A percentile compares a stretch with the other conserved stretches of the same genome.
phyloP scores from a whole-genome alignment of 1,139 yeast species.

The Chernovozyma aurita region DNA sequence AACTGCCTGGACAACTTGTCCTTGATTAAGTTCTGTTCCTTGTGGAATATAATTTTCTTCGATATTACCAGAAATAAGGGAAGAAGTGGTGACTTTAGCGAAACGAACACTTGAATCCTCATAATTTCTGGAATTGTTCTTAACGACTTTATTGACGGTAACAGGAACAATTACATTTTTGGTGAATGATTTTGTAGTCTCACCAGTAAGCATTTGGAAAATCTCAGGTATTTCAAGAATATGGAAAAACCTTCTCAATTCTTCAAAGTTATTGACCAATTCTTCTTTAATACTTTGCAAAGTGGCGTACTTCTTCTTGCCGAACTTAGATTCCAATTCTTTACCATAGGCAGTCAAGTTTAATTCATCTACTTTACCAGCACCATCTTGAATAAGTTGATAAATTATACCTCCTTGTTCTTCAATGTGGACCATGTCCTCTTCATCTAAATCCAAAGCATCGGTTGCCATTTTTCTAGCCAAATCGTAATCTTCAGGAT shows the following conservation, averaged over 20 bases:
- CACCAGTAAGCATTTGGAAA: slow-evolving; percentile 89
- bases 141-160: slow-evolving; percentile 53
- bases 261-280: slow-evolving; percentile 81
- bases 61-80: slow-evolving; percentile 71
- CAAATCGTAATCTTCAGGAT: slow-evolving; percentile 94
- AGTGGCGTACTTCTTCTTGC: slow-evolving; percentile 76
- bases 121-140: slow-evolving; percentile 27
- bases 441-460: slow-evolving; percentile 94
- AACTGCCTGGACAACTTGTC: slow-evolving; percentile 86
- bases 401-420: slow-evolving; percentile 79
- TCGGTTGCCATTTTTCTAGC: slow-evolving; percentile 98
- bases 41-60: slow-evolving; percentile 64
- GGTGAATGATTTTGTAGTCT: slow-evolving; percentile 62
- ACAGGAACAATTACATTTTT: slow-evolving; percentile 79
- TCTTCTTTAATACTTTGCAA: slow-evolving; percentile 86
- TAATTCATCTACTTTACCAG: slow-evolving; percentile 82
- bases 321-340: slow-evolving; percentile 73
- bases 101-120: slow-evolving; percentile 34
- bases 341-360: slow-evolving; percentile 92
- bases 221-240: slow-evolving; percentile 65
- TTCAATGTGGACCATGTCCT: slow-evolving; percentile 79
- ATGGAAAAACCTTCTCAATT: slow-evolving; percentile 71
- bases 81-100: slow-evolving; percentile 62
- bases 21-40: slow-evolving; percentile 45
- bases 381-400: slow-evolving; percentile 74